phyloP scores from a whole-genome alignment of 2,329 filamentous ascomycete genomes.

The Apiospora aurea region DNA sequence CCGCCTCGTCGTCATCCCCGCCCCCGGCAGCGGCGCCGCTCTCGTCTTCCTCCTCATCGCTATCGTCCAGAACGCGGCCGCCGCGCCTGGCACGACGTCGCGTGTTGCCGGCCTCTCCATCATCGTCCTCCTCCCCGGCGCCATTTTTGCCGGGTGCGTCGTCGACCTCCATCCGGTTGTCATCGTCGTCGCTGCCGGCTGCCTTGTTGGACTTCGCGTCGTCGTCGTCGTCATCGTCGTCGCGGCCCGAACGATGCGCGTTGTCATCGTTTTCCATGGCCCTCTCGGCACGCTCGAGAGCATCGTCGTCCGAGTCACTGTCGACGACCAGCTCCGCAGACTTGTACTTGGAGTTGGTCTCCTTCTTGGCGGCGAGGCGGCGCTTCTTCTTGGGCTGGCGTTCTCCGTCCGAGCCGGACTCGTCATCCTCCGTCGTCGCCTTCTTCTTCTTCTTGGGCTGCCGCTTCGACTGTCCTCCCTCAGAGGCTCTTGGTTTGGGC shows the following conservation, averaged over 20 bases:
- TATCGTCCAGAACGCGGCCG: slow-evolving; percentile 58
- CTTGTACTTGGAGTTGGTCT: slow-evolving; percentile 75
- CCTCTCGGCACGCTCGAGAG: slow-evolving; percentile 54
- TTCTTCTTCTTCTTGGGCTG: slow-evolving; percentile 53
- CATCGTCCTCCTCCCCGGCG: slow-evolving; percentile 60
- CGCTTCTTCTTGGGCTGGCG: slow-evolving; percentile 69
- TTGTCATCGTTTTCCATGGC: slow-evolving; percentile 45
- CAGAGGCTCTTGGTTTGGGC: slow-evolving; percentile 47
- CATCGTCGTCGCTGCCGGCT: slow-evolving; percentile 42
- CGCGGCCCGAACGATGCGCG: not conserved
- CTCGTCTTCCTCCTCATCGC: slow-evolving; percentile 58
- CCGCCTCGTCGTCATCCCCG: slow-evolving; percentile 32
- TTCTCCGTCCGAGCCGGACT: slow-evolving; percentile 56
- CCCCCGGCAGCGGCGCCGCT: slow-evolving; percentile 30
- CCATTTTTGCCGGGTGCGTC: slow-evolving; percentile 41
- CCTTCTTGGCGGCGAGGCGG: slow-evolving; percentile 56
- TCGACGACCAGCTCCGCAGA: slow-evolving; percentile 84
- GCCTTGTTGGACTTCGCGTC: slow-evolving; percentile 32
- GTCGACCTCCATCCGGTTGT: slow-evolving; percentile 62
- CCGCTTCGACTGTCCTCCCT: slow-evolving; percentile 45
- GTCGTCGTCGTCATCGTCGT: slow-evolving; percentile 16
- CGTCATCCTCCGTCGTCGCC: slow-evolving; percentile 66
- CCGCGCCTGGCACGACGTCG: slow-evolving; percentile 54
- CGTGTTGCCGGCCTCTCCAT: slow-evolving; percentile 54
- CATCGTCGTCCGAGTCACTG: slow-evolving; percentile 64